These are phyloP conservation scores for Syzygium jambos DNA, from an alignment of 345 rosid genomes.

Conservation along the genomic window DNA sequence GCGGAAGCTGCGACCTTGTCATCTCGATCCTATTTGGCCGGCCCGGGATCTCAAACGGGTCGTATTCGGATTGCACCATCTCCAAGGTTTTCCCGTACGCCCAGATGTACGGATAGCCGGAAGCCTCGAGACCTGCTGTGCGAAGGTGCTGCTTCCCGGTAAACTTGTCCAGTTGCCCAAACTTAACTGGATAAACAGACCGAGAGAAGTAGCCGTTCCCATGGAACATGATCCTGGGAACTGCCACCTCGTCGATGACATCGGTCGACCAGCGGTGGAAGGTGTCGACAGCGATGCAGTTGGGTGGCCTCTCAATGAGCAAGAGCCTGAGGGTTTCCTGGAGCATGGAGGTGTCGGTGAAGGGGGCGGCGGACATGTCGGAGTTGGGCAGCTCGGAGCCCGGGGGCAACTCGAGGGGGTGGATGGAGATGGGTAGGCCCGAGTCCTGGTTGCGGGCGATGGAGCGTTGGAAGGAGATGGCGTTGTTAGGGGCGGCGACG, in stretches of 20 bases:
- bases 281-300: too few relatives aligned
- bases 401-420: conserved; percentile 6
- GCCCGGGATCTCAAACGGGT: conserved; percentile 32
- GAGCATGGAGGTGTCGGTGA: too few relatives aligned
- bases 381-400: conserved; percentile 5
- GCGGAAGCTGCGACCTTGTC: conserved; percentile 32
- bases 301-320: too few relatives aligned
- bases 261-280: conserved; percentile 10
- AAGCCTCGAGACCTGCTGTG: too few relatives aligned
- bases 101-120: too few relatives aligned
- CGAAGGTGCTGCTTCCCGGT: too few relatives aligned
- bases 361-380: conserved; percentile 12
- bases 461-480: conserved; percentile 11
- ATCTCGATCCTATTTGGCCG: conserved; percentile 30
- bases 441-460: conserved; percentile 6
- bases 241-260: conserved; percentile 10
- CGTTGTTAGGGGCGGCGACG: conserved; percentile 13
- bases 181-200: conserved; percentile 1
- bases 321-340: too few relatives aligned
- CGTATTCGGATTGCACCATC: conserved; percentile 22
- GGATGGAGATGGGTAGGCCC: conserved; percentile 14
- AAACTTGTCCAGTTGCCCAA: too few relatives aligned
- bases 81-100: conserved; percentile 3
- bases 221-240: conserved; percentile 29
- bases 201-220: conserved; percentile 28